phyloP scores from a whole-genome alignment of 1,284 basidiomycete genomes.

The Caloboletus firmus region DNA sequence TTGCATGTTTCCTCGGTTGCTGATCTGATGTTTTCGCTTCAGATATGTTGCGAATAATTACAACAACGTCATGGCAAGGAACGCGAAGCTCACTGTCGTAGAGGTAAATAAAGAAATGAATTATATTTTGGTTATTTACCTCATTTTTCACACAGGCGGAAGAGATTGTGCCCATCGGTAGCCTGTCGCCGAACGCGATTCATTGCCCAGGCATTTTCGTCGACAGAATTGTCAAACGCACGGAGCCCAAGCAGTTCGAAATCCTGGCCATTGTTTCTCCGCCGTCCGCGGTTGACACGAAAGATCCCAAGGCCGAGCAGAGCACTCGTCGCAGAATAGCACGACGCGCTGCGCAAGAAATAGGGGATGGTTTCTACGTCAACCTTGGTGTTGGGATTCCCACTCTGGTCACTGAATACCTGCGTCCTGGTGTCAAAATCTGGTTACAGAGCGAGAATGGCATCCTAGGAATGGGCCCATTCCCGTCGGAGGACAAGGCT shows the following conservation, averaged over 20 bases:
- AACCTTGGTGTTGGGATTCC: slow-evolving; percentile 85
- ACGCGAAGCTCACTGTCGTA: slow-evolving; percentile 85
- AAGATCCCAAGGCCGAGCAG: slow-evolving; percentile 48
- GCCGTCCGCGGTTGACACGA: slow-evolving; percentile 29
- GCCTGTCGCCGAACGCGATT: slow-evolving; percentile 79
- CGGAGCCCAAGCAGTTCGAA: slow-evolving; percentile 77
- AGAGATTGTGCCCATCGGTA: slow-evolving; percentile 86
- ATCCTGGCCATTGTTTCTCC: slow-evolving; percentile 63
- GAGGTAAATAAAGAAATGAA: slow-evolving; percentile 53
- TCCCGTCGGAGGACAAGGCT: slow-evolving; percentile 78
- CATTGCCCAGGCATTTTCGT: slow-evolving; percentile 85
- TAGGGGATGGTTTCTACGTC: slow-evolving; percentile 85
- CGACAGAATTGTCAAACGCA: slow-evolving; percentile 79
- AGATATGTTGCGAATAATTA: slow-evolving; percentile 90
- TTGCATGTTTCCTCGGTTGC: not conserved
- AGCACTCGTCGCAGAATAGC: slow-evolving; percentile 75
- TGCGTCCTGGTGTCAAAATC: slow-evolving; percentile 73
- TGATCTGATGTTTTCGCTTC: slow-evolving; percentile 1
- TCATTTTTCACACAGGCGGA: slow-evolving; percentile 59
- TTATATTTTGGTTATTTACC: not conserved
- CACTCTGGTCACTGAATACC: slow-evolving; percentile 81
- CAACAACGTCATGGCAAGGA: slow-evolving; percentile 80
- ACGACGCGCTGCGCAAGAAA: slow-evolving; percentile 83
- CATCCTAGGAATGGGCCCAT: slow-evolving; percentile 91
- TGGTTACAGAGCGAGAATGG: slow-evolving; percentile 95